A percentile compares a stretch with the other conserved stretches of the same genome.
Evolutionary conservation across 805 yeast genomes (phyloP).

Genomic region (Candida boleticola): DNA sequence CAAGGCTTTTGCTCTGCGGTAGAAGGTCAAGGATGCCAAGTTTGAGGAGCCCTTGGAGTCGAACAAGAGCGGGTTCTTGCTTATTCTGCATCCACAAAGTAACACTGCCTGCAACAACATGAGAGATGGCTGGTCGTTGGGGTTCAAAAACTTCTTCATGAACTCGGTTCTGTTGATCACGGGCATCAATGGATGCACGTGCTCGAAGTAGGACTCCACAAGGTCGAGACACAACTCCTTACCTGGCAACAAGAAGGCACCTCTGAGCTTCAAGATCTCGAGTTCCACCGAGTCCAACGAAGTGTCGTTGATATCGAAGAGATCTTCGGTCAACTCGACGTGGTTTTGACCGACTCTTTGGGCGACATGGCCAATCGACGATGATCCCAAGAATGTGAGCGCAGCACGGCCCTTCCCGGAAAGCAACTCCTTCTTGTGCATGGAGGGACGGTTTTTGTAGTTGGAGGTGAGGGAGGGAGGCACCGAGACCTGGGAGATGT

Average conservation of each 20-base stretch:
- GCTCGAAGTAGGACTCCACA: conserved; percentile 59
- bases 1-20: conserved; percentile 70
- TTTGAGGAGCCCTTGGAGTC: conserved; percentile 53
- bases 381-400: conserved; percentile 53
- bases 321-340: conserved; percentile 41
- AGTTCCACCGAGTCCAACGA: conserved; percentile 58
- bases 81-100: conserved; percentile 65
- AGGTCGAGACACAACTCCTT: conserved; percentile 57
- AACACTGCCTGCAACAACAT: conserved; percentile 67
- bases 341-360: conserved; percentile 49
- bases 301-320: conserved; percentile 32
- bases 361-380: conserved; percentile 48
- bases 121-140: conserved; percentile 59
- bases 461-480: conserved; percentile 44
- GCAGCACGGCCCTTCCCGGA: conserved; percentile 24
- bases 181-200: conserved; percentile 69
- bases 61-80: conserved; percentile 49
- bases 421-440: conserved; percentile 33
- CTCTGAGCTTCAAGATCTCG: conserved; percentile 59
- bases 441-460: conserved; percentile 38
- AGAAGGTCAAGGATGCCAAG: conserved; percentile 50
- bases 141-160: conserved; percentile 53
- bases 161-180: conserved; percentile 62
- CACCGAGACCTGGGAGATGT: conserved; percentile 39
- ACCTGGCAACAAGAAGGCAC: conserved; percentile 70